These are phyloP conservation scores for Coleophoma eucalyptorum DNA, from an alignment of 2,329 filamentous ascomycete genomes.

Conservation along the genomic window DNA sequence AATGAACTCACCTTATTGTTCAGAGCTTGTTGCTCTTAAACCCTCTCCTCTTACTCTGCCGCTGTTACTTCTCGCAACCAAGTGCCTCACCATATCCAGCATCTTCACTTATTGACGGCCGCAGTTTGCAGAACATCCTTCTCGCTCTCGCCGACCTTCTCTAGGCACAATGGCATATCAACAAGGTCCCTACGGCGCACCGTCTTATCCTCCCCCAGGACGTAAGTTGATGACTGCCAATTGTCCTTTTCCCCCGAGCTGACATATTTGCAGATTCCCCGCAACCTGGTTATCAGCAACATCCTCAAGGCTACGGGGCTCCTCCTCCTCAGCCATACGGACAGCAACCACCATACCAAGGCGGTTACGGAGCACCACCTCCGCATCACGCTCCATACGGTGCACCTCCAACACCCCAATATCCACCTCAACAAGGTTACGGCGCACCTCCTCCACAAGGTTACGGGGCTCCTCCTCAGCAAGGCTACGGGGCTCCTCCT, in stretches of 20 bases:
- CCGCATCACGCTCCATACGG: neutral
- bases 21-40: no score
- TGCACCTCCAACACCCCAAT: conserved; percentile 22
- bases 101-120: neutral
- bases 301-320: conserved; percentile 6
- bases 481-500: conserved; percentile 1
- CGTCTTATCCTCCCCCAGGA: conserved; percentile 12
- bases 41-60: neutral
- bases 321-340: conserved; percentile 9
- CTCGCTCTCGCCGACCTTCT: neutral
- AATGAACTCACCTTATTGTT: neutral
- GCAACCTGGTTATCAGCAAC: conserved; percentile 7
- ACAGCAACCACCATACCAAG: conserved; percentile 8
- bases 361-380: neutral
- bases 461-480: neutral
- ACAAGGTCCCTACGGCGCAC: conserved; percentile 7
- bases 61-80: neutral
- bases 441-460: conserved; percentile 6
- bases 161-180: conserved; percentile 14
- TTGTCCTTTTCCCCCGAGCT: neutral
- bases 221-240: conserved; percentile 7
- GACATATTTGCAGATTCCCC: conserved; percentile 2
- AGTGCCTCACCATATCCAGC: neutral
- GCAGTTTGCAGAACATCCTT: neutral
- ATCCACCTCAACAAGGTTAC: conserved; percentile 25